Conservation (phyloP, 1,284 basidiomycete genomes). For the Ustilago bromivora region DNA sequence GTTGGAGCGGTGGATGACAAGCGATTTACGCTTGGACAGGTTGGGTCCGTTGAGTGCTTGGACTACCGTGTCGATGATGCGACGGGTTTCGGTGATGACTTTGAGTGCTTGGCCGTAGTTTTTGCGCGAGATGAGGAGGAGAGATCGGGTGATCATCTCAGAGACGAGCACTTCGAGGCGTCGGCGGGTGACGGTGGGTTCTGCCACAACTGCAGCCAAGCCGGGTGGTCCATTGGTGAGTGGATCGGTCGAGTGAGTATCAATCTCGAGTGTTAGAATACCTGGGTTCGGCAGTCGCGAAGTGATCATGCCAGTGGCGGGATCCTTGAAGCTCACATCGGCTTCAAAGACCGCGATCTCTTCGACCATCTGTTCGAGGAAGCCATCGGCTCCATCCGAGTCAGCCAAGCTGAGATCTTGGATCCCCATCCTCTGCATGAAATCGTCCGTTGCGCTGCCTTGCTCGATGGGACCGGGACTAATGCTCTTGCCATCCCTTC, state of each 20-base stretch:
- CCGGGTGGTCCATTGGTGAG: conserved; percentile 50
- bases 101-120: conserved; percentile 60
- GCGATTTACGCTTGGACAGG: conserved; percentile 26
- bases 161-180: conserved; percentile 62
- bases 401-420: conserved; percentile 56
- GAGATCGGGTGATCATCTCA: conserved; percentile 65
- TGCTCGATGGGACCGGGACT: conserved; percentile 50
- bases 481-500: conserved; percentile 40
- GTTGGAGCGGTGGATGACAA: conserved; percentile 41
- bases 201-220: conserved; percentile 54
- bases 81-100: conserved; percentile 60
- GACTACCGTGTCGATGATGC: conserved; percentile 65
- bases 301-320: conserved; percentile 43
- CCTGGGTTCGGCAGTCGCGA: conserved; percentile 50
- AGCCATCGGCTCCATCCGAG: conserved; percentile 41
- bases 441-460: conserved; percentile 63
- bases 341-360: conserved; percentile 64
- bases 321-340: conserved; percentile 60
- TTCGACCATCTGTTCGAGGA: conserved; percentile 58
- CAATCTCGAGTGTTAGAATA: conserved; percentile 61
- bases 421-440: conserved; percentile 64
- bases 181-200: conserved; percentile 61
- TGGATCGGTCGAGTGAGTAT: conserved; percentile 56
- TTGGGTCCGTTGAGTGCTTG: conserved; percentile 50
- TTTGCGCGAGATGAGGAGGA: conserved; percentile 60